These are phyloP conservation scores for Oropetium thomaeum DNA, from an alignment of 176 grass and related monocot genomes.

Conservation along the genomic window DNA sequence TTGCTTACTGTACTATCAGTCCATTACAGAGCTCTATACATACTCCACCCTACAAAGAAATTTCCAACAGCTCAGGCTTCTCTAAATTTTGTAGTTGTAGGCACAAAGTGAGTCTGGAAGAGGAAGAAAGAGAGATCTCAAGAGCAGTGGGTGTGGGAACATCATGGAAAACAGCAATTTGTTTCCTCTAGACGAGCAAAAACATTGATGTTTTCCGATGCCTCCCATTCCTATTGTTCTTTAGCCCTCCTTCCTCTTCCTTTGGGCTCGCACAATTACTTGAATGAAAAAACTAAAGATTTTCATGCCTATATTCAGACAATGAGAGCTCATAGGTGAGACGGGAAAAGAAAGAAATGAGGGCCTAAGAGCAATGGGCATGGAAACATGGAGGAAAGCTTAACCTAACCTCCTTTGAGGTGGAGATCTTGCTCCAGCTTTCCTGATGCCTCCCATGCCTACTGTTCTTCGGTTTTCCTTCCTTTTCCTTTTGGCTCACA, in stretches of 20 bases:
- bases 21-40: background rate
- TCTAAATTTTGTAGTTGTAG: background rate
- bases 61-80: background rate
- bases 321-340: background rate
- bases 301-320: background rate
- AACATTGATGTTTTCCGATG: slow-evolving; percentile 22
- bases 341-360: slow-evolving; percentile 15
- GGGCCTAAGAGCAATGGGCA: slow-evolving; percentile 6
- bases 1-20: background rate
- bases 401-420: background rate
- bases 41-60: background rate
- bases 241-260: slow-evolving; percentile 25
- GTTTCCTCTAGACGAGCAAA: slow-evolving; percentile 9
- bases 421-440: background rate
- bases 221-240: slow-evolving; percentile 42
- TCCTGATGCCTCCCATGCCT: slow-evolving; percentile 22
- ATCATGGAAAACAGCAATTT: slow-evolving; percentile 26
- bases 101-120: slow-evolving; percentile 24
- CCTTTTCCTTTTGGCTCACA: slow-evolving; percentile 6
- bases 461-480: slow-evolving; percentile 11
- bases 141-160: slow-evolving; percentile 46
- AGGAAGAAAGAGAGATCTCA: slow-evolving; percentile 37
- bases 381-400: slow-evolving; percentile 25
- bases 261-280: slow-evolving; percentile 23
- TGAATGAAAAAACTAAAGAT: background rate